phyloP scores from a whole-genome alignment of 192 early-diverging fungal genomes.

The Glomus cerebriforme region DNA sequence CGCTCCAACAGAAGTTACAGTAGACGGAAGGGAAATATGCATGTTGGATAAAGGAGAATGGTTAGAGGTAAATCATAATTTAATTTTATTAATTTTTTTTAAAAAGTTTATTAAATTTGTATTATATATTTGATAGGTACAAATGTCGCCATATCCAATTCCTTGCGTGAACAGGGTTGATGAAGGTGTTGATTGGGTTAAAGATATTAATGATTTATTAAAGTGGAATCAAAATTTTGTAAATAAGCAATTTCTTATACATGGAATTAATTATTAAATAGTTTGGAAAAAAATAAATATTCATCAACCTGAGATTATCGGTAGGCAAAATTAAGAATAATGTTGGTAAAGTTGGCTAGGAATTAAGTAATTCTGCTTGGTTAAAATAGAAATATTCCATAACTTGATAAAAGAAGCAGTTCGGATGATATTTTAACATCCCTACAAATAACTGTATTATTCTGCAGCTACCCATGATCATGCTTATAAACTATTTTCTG shows the following conservation, averaged over 20 bases:
- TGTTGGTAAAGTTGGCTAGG: no score
- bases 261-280: neutral
- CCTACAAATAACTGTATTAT: no score
- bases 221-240: conserved; percentile 86
- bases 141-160: conserved; percentile 73
- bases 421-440: no score
- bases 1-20: conserved; percentile 67
- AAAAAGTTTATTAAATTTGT: neutral
- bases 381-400: no score
- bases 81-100: neutral
- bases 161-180: conserved; percentile 73
- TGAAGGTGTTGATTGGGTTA: conserved; percentile 72
- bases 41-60: conserved; percentile 69
- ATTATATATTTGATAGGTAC: conserved; percentile 44
- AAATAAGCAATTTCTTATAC: conserved; percentile 30
- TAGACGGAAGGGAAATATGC: conserved; percentile 78
- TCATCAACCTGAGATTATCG: no score
- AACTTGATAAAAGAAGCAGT: no score
- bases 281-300: no score
- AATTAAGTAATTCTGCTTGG: no score
- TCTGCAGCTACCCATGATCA: no score
- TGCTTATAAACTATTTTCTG: no score
- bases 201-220: conserved; percentile 82
- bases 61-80: conserved; percentile 47
- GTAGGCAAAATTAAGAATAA: no score